A percentile compares a stretch with the other conserved stretches of the same genome.
Evolutionary conservation across 257 asterid genomes (phyloP).

Genomic region (Oldenlandia corymbosa): DNA sequence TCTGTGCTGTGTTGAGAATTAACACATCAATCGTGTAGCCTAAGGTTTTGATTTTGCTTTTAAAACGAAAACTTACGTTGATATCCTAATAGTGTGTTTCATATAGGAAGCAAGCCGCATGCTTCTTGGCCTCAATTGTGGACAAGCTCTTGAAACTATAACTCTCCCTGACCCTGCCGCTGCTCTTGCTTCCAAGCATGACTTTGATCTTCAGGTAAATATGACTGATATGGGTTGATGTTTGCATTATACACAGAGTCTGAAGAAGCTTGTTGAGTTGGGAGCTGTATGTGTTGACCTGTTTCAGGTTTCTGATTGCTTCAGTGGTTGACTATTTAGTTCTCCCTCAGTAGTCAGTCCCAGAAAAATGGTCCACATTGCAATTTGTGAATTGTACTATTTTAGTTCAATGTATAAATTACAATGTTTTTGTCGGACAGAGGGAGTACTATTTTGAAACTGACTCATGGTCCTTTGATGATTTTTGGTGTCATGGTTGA

Average conservation of each 20-base stretch:
- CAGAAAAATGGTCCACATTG: no score
- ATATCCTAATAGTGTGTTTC: neutral
- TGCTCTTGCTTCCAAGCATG: constrained; percentile 55
- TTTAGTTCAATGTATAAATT: no score
- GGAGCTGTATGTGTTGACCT: neutral
- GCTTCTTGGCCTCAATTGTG: constrained; percentile 79
- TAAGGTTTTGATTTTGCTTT: neutral
- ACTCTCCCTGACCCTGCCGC: constrained; percentile 46
- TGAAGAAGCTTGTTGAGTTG: neutral
- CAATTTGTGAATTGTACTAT: no score
- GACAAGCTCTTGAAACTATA: constrained; percentile 47
- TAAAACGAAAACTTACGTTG: neutral
- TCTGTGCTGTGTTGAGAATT: no score
- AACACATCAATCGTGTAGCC: neutral
- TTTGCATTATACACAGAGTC: neutral
- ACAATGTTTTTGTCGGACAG: no score
- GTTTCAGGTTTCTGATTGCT: neutral
- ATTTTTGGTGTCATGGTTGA: neutral
- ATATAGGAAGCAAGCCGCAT: constrained; percentile 74
- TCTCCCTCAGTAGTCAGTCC: no score
- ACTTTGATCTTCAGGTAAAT: constrained; percentile 83
- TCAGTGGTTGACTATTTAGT: neutral
- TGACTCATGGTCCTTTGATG: neutral
- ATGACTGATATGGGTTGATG: neutral
- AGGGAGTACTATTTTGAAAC: no score